Evolutionary conservation across 2,329 filamentous ascomycete species (phyloP), one percentile per base, ranked within the genome.

Genomic region (Cladophialophora yegresii): DNA sequence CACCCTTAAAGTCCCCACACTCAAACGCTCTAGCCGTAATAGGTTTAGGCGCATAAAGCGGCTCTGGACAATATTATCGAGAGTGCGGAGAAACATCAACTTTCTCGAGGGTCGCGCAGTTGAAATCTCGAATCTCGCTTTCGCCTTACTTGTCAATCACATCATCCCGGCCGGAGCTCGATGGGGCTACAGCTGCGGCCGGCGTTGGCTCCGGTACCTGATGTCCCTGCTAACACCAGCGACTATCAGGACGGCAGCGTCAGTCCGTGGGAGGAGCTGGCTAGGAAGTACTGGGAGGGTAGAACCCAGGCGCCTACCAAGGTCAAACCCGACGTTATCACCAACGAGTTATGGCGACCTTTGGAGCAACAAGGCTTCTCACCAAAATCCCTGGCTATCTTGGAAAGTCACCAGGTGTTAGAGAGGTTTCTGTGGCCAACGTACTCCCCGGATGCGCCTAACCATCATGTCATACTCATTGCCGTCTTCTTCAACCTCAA

Each of bases 341-440:
- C 96, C 80, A 85, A 87, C 71, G 87, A 91, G 73, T 88, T 99
- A 63, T 99, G 93, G 92, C 91, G 96, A 76, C 84, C 87, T 61
- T 80, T 99, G 71, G 92, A 96, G 77, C 87, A 88, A 69, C 90
- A 92, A 61, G 84, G 85, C 61, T 98, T 97, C 74, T 82, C 86
- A 36, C 87, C 89, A 75, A 89, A 87, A 75, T 89, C 89, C 4
- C 83, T 99, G 23, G 81, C 96, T 69, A 85, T 91, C 28, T 83
- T 99, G 61, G 95, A 99, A 78, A 93, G 92, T 71, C 79, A 98
- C 71, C 95, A 97, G 79, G 87, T 93, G 49, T 79, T 99, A 64
- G 95, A 99, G 77, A 90, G 85, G 88, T 98, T 96, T 75, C 84
- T 99, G 30, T 99, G 95, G 95, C 95, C 95, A 53, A 91, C 90